Conservation (phyloP, 1,139 yeast species). For the Pichia sp. region DNA sequence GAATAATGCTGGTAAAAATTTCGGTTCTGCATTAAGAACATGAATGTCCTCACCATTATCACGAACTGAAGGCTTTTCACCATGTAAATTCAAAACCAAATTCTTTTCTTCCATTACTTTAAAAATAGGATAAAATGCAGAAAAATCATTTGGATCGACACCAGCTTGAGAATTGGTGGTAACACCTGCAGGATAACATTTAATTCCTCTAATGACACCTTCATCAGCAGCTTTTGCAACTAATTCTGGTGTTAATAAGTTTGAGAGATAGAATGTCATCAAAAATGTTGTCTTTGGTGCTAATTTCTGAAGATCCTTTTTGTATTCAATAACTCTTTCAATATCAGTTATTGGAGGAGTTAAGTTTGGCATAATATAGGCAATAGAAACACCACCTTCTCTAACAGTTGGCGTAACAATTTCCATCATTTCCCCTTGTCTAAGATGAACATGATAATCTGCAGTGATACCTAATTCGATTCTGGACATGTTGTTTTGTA, state of each 20-base stretch:
- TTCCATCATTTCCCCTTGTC: conserved; percentile 91
- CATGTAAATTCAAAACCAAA: conserved; percentile 81
- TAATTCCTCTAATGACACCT: conserved; percentile 74
- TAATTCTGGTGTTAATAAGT: conserved; percentile 76
- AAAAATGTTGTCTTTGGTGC: conserved; percentile 82
- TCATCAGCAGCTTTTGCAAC: conserved; percentile 69
- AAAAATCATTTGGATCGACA: conserved; percentile 86
- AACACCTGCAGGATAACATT: conserved; percentile 98
- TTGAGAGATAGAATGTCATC: conserved; percentile 82
- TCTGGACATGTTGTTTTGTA: conserved; percentile 10
- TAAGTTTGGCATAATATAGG: conserved; percentile 93
- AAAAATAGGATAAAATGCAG: conserved; percentile 80
- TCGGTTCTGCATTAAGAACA: conserved; percentile 89
- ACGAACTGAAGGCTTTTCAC: conserved; percentile 74
- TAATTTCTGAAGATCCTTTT: conserved; percentile 51
- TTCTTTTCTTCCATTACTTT: conserved; percentile 76
- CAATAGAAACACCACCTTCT: conserved; percentile 85
- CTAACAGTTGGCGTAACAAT: conserved; percentile 84
- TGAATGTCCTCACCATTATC: conserved; percentile 47
- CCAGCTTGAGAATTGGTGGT: conserved; percentile 94
- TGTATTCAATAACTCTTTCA: conserved; percentile 65
- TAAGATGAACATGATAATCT: conserved; percentile 92
- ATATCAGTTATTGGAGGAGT: conserved; percentile 89
- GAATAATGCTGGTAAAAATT: conserved; percentile 82
- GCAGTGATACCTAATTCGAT: conserved; percentile 69